These are phyloP conservation scores for Tulasnella sp. DNA, from an alignment of 768 basidiomycete species.

Conservation along the genomic window DNA sequence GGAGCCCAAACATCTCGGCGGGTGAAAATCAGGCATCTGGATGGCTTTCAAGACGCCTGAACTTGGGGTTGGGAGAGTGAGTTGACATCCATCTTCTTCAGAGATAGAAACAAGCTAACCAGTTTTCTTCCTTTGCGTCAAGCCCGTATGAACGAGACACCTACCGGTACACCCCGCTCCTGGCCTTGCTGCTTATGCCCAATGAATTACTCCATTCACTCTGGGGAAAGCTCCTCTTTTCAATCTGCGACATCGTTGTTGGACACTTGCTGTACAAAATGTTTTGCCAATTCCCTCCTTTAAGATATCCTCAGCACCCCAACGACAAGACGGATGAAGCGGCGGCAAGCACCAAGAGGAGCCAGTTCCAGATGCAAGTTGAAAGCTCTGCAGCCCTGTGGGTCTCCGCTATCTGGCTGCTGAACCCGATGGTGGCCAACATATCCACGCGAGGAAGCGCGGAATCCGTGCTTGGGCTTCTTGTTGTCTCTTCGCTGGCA, in stretches of 20 bases:
- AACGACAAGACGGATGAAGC: neutral
- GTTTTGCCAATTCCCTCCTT: conserved; percentile 23
- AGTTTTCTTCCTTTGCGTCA: conserved; percentile 25
- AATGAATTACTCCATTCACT: conserved; percentile 76
- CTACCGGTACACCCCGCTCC: conserved; percentile 92
- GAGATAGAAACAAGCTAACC: neutral
- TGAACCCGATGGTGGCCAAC: conserved; percentile 92
- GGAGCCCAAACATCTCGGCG: conserved; percentile 43
- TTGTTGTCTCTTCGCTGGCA: conserved; percentile 70
- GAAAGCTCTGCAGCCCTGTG: conserved; percentile 48
- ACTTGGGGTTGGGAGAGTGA: conserved; percentile 66
- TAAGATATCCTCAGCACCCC: neutral
- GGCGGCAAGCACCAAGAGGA: neutral
- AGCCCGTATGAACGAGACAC: conserved; percentile 91
- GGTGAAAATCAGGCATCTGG: conserved; percentile 58
- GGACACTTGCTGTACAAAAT: conserved; percentile 60
- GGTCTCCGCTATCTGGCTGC: conserved; percentile 62
- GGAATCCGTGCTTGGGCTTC: conserved; percentile 75
- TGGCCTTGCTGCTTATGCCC: conserved; percentile 77
- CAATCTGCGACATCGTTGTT: conserved; percentile 74
- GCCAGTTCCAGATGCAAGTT: neutral
- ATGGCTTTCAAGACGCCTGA: conserved; percentile 41
- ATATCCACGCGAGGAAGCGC: conserved; percentile 97
- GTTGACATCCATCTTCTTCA: conserved; percentile 36
- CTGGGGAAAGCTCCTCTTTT: conserved; percentile 89